These are phyloP conservation scores for Suillus weaverae DNA, from an alignment of 768 basidiomycete genomes.

Conservation along the genomic window DNA sequence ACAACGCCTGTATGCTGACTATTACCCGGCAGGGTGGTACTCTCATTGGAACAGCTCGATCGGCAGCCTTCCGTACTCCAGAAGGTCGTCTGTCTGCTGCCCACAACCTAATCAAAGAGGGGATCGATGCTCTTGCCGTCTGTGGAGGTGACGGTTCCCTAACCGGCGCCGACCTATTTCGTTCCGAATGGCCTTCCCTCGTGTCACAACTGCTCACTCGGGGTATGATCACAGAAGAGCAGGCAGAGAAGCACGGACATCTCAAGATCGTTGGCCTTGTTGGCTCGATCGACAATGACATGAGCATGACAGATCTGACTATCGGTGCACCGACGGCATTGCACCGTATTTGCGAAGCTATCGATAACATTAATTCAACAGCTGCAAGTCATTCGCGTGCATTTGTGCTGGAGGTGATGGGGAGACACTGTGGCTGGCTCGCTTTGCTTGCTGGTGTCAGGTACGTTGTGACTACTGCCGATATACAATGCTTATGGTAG, in stretches of 20 bases:
- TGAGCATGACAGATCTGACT: slow-evolving; percentile 96
- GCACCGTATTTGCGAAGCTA: slow-evolving; percentile 95
- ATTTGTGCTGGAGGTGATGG: slow-evolving; percentile 99
- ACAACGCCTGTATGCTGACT: background rate
- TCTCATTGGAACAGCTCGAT: slow-evolving; percentile 91
- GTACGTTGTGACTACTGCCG: slow-evolving; percentile 38
- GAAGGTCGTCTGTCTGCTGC: slow-evolving; percentile 92
- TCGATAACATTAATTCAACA: slow-evolving; percentile 98
- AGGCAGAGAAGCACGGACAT: slow-evolving; percentile 71
- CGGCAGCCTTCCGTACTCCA: slow-evolving; percentile 74
- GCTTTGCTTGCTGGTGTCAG: slow-evolving; percentile 91
- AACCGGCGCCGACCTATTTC: slow-evolving; percentile 93
- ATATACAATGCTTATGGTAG: slow-evolving; percentile 12
- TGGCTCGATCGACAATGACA: slow-evolving; percentile 98
- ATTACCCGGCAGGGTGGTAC: slow-evolving; percentile 73
- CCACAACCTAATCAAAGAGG: slow-evolving; percentile 90
- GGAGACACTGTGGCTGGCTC: slow-evolving; percentile 99
- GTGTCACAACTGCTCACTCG: slow-evolving; percentile 63
- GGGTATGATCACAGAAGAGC: slow-evolving; percentile 77
- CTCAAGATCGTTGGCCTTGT: slow-evolving; percentile 98
- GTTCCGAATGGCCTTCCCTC: slow-evolving; percentile 92
- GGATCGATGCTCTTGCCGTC: slow-evolving; percentile 95
- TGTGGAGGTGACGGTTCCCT: slow-evolving; percentile 97
- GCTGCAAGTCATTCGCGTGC: slow-evolving; percentile 95
- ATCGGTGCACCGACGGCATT: slow-evolving; percentile 96